A percentile compares a stretch with the other conserved stretches of the same genome.
phyloP scores from a whole-genome alignment of 495 filamentous ascomycete species.

The Niebla homalea region DNA sequence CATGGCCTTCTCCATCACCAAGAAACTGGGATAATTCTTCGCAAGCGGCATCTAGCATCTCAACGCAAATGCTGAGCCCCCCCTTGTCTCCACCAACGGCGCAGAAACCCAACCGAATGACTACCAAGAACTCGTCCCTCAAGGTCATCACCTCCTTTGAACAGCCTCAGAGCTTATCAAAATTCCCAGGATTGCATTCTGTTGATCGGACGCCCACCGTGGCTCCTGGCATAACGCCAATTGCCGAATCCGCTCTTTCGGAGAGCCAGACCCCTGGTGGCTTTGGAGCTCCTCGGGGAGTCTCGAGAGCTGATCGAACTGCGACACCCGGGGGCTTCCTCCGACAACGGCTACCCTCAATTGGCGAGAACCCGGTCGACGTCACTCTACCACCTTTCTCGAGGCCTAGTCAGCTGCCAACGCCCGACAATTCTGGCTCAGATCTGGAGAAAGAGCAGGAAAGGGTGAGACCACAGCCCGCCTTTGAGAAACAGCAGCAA shows the following conservation, averaged over 20 bases:
- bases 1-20: constrained; percentile 61
- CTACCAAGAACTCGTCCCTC: constrained; percentile 68
- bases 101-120: constrained; percentile 21
- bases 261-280: constrained; percentile 56
- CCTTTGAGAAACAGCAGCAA: constrained; percentile 17
- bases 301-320: constrained; percentile 46
- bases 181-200: constrained; percentile 51
- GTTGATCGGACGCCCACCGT: constrained; percentile 67
- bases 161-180: constrained; percentile 38
- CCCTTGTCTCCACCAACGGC: constrained; percentile 31
- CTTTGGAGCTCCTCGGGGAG: constrained; percentile 41
- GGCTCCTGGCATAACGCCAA: constrained; percentile 70
- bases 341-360: constrained; percentile 64
- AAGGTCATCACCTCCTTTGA: constrained; percentile 89
- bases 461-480: constrained; percentile 19
- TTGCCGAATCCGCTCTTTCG: constrained; percentile 80
- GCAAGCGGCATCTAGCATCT: constrained; percentile 42
- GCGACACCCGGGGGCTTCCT: constrained; percentile 57
- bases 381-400: constrained; percentile 36
- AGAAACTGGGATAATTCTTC: constrained; percentile 36
- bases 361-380: constrained; percentile 61
- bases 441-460: constrained; percentile 29
- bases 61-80: constrained; percentile 38
- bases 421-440: constrained; percentile 35
- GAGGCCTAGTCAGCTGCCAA: constrained; percentile 26